phyloP scores from a whole-genome alignment of 495 filamentous ascomycete species.

The Penicillium flavigenum region DNA sequence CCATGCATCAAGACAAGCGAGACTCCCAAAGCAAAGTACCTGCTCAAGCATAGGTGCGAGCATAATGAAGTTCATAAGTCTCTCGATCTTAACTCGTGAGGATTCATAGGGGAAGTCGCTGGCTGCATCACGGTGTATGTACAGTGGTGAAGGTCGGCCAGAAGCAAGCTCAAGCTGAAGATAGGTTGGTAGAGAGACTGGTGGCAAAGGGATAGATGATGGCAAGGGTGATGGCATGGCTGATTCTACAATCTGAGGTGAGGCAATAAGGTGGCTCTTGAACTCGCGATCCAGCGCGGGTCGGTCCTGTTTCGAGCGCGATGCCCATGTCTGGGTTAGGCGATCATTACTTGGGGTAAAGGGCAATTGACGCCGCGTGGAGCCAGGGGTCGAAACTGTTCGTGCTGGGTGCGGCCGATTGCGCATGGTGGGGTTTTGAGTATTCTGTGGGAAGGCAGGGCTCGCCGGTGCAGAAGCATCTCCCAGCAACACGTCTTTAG shows the following conservation, averaged over 20 bases:
- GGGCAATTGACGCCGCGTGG: slow-evolving; percentile 27
- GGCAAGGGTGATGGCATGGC: slow-evolving; percentile 65
- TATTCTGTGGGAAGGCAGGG: slow-evolving; percentile 16
- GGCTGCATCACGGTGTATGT: slow-evolving; percentile 73
- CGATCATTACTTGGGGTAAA: slow-evolving; percentile 32
- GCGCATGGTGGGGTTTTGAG: slow-evolving; percentile 17
- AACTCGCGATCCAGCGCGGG: slow-evolving; percentile 43
- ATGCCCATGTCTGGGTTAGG: slow-evolving; percentile 40
- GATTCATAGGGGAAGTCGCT: slow-evolving; percentile 90
- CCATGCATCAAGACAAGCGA: slow-evolving; percentile 97
- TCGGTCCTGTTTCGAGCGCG: slow-evolving; percentile 38
- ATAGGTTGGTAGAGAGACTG: slow-evolving; percentile 82
- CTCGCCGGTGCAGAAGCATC: slow-evolving; percentile 25
- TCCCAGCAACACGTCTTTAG: slow-evolving; percentile 31
- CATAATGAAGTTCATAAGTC: slow-evolving; percentile 84
- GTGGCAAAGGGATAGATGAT: slow-evolving; percentile 72
- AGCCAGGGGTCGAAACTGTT: slow-evolving; percentile 39
- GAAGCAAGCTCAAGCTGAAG: slow-evolving; percentile 85
- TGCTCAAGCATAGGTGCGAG: slow-evolving; percentile 82
- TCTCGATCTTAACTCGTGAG: slow-evolving; percentile 90
- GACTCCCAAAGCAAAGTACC: slow-evolving; percentile 78
- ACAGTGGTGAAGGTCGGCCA: slow-evolving; percentile 77
- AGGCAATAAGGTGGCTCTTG: slow-evolving; percentile 30
- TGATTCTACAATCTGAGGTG: slow-evolving; percentile 34
- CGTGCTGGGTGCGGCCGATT: slow-evolving; percentile 37